Conservation (phyloP, 2,329 filamentous ascomycete species). For the Camillea tinctor region DNA sequence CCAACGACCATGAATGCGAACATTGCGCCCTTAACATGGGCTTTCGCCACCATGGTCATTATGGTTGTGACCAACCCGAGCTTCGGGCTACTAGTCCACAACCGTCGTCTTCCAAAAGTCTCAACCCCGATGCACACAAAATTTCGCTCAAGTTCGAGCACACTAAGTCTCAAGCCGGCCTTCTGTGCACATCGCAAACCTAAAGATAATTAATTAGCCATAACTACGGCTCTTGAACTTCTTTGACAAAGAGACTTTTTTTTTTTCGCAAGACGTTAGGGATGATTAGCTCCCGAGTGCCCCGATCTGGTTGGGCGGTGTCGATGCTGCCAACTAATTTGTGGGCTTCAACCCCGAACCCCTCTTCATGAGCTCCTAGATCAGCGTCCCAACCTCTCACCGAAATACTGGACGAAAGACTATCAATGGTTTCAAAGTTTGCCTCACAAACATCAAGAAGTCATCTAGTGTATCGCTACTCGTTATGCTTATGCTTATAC, state of each 20-base stretch:
- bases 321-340: constrained; percentile 1
- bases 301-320: constrained; percentile 17
- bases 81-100: background rate
- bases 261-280: background rate
- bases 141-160: background rate
- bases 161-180: background rate
- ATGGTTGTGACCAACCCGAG: constrained; percentile 5
- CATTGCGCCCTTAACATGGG: constrained; percentile 3
- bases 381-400: constrained; percentile 3
- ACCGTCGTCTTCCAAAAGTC: background rate
- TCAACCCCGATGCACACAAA: background rate
- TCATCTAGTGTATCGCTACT: background rate
- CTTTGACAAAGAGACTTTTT: background rate
- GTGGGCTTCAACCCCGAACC: constrained; percentile 10
- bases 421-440: background rate
- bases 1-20: background rate
- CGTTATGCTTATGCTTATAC: no score
- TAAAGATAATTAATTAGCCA: background rate
- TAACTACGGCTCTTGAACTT: background rate
- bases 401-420: background rate
- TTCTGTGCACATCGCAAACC: background rate
- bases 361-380: constrained; percentile 15
- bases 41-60: background rate
- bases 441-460: background rate
- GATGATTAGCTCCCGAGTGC: background rate